Base-by-base conservation (phyloP, 2,329 filamentous ascomycete species). In the Ceratocystis eucalypticola region DNA sequence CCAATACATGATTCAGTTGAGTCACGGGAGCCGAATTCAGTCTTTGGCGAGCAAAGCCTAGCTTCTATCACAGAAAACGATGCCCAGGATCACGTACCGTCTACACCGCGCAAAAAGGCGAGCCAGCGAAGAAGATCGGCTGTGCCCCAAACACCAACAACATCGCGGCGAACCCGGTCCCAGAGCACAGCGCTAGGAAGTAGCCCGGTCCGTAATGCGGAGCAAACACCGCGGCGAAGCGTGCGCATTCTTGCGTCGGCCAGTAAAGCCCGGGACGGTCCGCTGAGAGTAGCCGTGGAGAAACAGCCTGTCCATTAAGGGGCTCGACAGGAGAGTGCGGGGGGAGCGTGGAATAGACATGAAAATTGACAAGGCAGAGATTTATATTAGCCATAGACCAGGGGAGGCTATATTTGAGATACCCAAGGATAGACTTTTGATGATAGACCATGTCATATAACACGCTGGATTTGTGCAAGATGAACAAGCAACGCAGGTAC, bases 381-480 rank as follows among this genome's bases (percentile, higher is more conserved):
- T 5, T 28, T 12, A 59, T 17, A 12, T 25, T 48, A 48, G 48
- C 48, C 15, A 28, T 33, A n/a, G 28, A 12, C 17, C 30, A 17
- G 30, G 15, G 8, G 15, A 59, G 53, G 28, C 53, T 33, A 30
- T 33, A 30, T 59, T 59, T 59, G 53, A 50, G 17, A 59, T 33
- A 30, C 53, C 28, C 28, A 17, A 33, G 28, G 53, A 59, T 59
- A 59, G 53, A 59, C 53, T 33, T 7, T 59, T 15, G 3, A 10
- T 8, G 53, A 59, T 59, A 59, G 53, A 59, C 53, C 30, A 33
- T 28, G 53, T 4, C 25, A 59, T 59, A 59, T 59, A 59, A 33
- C 12, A 59, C 22, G 37, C 37, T 10, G 37, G 3, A n/a, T 30
- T 33, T 59, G 25, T n/a, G 17, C 22, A 33, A 33, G 15, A 22